Base-by-base conservation (phyloP, 2,329 filamentous ascomycete genomes). In the Gnomoniopsis smithogilvyi region DNA sequence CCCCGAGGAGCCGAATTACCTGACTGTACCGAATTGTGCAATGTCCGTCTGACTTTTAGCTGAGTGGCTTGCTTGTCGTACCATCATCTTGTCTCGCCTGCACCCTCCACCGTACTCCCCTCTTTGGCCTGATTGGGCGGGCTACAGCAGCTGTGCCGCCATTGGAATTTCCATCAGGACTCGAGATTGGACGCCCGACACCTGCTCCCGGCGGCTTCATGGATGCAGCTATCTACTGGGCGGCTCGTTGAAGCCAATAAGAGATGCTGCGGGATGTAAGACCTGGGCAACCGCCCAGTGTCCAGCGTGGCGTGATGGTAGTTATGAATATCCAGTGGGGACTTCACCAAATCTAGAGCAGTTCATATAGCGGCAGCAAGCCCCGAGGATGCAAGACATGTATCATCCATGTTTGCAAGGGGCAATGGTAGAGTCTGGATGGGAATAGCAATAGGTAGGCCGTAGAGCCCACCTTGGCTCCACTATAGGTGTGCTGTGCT, bases 11-110 rank as follows among this genome's bases (percentile, higher is more conserved):
- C 26, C 26, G 4, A 30, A 30, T 30, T 4, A 4, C 26, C 26
- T 8, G 26, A 30, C 4, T 4, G 4, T 30, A 30, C 8, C 8
- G 26, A 30, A 8, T 8, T 8, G 26, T 30, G 26, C 26, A 30
- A 8, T 30, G 26, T 47, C 19, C 14, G 38, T 47, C 51, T 54
- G 19, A 19, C 3, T 12, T 33, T 38, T 34, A 36, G 33, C 43
- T 33, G 43, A 30, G 53, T 54, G 56, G 56, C 56, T 58, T 54
- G 51, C 17, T 26, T 53, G 17, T 48, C 50, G 34, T 49, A 58
- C 50, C 34, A 48, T 7, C 17, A 22, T 49, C 24, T 22, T 26
- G 45, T 55, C 30, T 55, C 38, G 24, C 45, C 53, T 14, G 53
- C 2, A 7, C 38, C 19, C 21, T 19, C 45, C 30, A 50, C 54